Evolutionary conservation across 208 protist genomes (phyloP).

Genomic region (Acanthamoeba royreba): DNA sequence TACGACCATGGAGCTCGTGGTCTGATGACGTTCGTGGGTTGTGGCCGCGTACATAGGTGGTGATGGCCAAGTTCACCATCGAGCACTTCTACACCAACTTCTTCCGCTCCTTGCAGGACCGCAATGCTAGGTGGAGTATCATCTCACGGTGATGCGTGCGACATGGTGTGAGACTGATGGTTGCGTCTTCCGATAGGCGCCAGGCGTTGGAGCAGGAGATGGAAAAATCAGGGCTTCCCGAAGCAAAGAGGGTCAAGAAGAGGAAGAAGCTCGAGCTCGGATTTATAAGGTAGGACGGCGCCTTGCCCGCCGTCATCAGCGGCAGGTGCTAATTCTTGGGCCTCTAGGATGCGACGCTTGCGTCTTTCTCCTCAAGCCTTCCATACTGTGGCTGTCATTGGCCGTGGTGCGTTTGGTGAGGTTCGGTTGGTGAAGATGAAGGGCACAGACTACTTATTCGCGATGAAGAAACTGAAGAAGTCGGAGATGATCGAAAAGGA

Average conservation of each 20-base stretch:
- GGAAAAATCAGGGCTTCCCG: not conserved
- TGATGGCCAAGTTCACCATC: constrained; percentile 30
- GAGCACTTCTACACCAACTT: constrained; percentile 38
- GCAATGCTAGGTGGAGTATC: not conserved
- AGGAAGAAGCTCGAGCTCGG: not conserved
- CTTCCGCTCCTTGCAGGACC: constrained; percentile 11
- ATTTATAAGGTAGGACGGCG: not conserved
- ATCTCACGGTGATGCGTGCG: not conserved
- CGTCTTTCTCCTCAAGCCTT: constrained; percentile 83
- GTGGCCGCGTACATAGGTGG: not conserved
- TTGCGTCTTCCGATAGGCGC: not conserved
- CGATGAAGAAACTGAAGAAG: constrained; percentile 90
- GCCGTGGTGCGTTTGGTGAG: constrained; percentile 91
- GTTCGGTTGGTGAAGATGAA: constrained; percentile 78
- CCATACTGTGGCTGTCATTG: constrained; percentile 86
- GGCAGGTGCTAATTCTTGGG: no score
- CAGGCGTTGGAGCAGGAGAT: not conserved
- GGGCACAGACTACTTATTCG: constrained; percentile 82
- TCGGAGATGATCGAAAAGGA: constrained; percentile 86
- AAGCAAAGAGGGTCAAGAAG: not conserved
- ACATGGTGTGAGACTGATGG: not conserved
- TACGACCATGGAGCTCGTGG: no score
- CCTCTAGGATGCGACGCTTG: constrained; percentile 69
- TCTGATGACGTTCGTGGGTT: no score
- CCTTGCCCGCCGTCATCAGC: no score